These are phyloP conservation scores for Mangifera indica DNA, from an alignment of 345 rosid genomes.

Conservation along the genomic window DNA sequence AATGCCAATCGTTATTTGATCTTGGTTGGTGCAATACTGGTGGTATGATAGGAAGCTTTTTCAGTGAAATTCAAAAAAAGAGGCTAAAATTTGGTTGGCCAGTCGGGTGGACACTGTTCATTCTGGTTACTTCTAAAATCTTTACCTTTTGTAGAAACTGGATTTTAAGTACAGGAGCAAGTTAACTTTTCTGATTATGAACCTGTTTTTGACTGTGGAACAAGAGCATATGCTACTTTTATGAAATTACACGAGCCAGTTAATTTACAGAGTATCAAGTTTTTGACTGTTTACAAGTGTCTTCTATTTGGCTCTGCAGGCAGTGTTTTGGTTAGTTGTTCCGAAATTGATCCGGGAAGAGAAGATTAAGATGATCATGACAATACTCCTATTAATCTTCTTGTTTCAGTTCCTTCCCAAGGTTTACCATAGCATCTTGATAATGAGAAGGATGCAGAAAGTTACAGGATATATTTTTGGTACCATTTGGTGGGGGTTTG, in stretches of 20 bases:
- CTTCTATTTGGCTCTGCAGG: constrained; percentile 25
- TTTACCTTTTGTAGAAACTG: too few relatives aligned
- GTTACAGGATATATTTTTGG: constrained; percentile 65
- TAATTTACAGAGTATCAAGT: background rate
- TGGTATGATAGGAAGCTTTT: background rate
- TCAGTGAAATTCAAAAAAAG: background rate
- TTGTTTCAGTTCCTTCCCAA: constrained; percentile 53
- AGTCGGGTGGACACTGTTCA: background rate
- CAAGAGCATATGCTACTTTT: too few relatives aligned
- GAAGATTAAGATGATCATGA: constrained; percentile 35
- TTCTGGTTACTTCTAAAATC: too few relatives aligned
- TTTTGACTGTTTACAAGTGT: background rate
- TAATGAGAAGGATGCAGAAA: constrained; percentile 52
- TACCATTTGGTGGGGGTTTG: constrained; percentile 61
- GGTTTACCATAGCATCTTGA: constrained; percentile 45
- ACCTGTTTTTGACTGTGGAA: too few relatives aligned
- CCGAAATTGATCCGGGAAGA: constrained; percentile 41
- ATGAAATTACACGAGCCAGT: too few relatives aligned
- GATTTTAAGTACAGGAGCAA: too few relatives aligned
- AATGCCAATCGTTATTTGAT: background rate
- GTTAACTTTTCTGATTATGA: too few relatives aligned
- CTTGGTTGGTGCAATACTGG: background rate
- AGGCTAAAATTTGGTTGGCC: background rate
- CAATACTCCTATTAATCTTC: constrained; percentile 31
- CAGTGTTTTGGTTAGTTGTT: constrained; percentile 39